Percentiles rank a stretch among this genome's conserved stretches.
Conservation (phyloP, 352 stramenopile species). For the Pythium oligandrum region DNA sequence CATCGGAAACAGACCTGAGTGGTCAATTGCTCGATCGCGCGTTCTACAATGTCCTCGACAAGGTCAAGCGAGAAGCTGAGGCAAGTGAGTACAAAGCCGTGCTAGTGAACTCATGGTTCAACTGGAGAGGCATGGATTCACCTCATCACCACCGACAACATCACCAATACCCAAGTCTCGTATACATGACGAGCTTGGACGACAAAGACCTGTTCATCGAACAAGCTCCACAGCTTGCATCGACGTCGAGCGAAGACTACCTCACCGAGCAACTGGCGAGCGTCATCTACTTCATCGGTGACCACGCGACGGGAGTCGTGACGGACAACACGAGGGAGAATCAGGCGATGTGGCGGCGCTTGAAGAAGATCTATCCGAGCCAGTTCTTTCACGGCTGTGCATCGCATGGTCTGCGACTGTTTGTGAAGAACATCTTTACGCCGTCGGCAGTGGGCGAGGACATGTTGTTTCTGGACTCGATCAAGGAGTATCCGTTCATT, state of each 20-base stretch:
- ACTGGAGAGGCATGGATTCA: too few relatives aligned
- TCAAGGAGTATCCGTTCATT: conserved; percentile 10
- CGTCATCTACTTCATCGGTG: conserved; percentile 8
- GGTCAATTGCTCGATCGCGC: conserved; percentile 17
- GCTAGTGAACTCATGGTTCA: conserved; percentile 7
- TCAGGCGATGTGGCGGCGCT: conserved; percentile 18
- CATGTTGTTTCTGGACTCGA: neutral
- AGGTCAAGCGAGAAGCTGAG: conserved; percentile 1
- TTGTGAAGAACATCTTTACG: conserved; percentile 23
- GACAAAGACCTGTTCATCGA: too few relatives aligned
- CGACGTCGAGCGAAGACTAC: too few relatives aligned
- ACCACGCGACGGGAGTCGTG: conserved; percentile 15
- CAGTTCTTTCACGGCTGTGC: conserved; percentile 28
- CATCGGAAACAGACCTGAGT: conserved; percentile 2
- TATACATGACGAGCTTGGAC: too few relatives aligned
- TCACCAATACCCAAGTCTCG: too few relatives aligned
- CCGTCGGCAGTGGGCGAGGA: neutral
- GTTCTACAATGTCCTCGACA: conserved; percentile 1
- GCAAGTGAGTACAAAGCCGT: conserved; percentile 4
- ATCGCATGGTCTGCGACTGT: conserved; percentile 19
- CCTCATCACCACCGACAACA: too few relatives aligned
- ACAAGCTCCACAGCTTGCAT: too few relatives aligned
- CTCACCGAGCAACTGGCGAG: neutral
- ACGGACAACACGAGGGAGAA: conserved; percentile 18
- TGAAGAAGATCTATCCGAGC: conserved; percentile 16